Conservation (phyloP, 805 yeast genomes). For the fission yeast (Schizosaccharomyces pombe) region DNA sequence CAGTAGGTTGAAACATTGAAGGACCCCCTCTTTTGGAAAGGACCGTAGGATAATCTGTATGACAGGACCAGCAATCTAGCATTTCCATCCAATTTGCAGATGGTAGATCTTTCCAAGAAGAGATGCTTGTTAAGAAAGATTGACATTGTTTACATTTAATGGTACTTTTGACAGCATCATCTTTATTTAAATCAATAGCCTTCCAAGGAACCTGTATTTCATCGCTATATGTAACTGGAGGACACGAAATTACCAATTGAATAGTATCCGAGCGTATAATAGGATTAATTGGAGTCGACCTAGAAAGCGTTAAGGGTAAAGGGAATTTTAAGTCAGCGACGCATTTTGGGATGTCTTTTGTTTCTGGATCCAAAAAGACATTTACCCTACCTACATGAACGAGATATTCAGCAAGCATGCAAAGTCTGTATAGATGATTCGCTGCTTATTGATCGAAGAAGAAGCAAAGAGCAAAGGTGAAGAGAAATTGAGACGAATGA, state of each 20-base stretch:
- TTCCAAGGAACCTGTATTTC: background rate
- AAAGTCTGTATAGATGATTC: too few species aligned
- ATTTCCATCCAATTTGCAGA: slow-evolving; percentile 83
- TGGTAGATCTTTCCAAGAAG: slow-evolving; percentile 35
- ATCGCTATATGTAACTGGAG: background rate
- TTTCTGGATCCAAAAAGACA: background rate
- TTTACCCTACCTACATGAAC: background rate
- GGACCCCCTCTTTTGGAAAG: background rate
- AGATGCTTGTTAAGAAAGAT: background rate
- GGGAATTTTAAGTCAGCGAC: background rate
- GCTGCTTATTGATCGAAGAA: too few species aligned
- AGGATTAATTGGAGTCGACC: background rate
- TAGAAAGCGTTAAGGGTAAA: background rate
- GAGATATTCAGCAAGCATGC: background rate
- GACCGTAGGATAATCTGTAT: slow-evolving; percentile 14
- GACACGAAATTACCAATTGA: background rate
- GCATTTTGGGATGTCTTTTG: background rate
- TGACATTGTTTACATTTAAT: background rate
- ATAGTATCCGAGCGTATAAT: background rate
- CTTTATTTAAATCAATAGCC: background rate
- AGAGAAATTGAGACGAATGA: too few species aligned
- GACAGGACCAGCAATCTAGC: slow-evolving; percentile 97
- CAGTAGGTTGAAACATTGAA: background rate
- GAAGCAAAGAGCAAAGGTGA: too few species aligned
- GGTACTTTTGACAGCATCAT: too few species aligned